Conservation (phyloP, 306 rosid genomes). For the Acacia crassicarpa region DNA sequence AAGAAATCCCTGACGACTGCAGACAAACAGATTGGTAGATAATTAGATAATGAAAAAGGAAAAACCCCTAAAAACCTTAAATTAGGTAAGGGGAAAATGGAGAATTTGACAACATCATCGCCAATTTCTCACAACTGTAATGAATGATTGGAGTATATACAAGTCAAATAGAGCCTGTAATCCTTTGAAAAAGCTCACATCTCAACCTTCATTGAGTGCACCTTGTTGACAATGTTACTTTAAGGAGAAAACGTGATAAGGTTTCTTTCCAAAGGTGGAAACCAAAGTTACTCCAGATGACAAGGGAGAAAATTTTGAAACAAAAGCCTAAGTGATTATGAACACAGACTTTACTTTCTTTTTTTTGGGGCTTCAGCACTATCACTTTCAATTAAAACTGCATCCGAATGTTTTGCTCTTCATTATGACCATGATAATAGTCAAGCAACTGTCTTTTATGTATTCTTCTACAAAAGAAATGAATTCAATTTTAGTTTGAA, state of each 20-base stretch:
- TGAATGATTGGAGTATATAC: background rate
- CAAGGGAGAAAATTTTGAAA: background rate
- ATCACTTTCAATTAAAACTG: background rate
- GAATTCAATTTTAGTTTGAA: background rate
- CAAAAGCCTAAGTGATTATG: background rate
- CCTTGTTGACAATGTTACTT: background rate
- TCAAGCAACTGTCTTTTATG: background rate
- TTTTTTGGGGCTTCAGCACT: too few relatives aligned
- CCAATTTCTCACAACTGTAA: background rate
- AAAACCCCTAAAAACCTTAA: background rate
- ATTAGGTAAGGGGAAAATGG: background rate
- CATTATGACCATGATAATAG: background rate
- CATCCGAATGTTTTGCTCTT: background rate
- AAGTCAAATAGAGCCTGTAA: background rate
- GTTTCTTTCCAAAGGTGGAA: background rate
- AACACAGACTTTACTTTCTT: background rate
- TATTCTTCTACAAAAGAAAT: background rate
- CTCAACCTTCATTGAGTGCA: background rate
- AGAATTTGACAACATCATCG: background rate
- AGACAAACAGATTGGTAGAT: background rate
- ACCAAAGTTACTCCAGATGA: background rate
- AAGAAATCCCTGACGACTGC: background rate
- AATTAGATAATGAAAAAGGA: background rate
- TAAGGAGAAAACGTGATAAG: background rate
- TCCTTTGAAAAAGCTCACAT: background rate